A percentile compares a stretch with the other conserved stretches of the same genome.
These are phyloP conservation scores for Rhypophila decipiens DNA, from an alignment of 495 filamentous ascomycete species.

Conservation along the genomic window DNA sequence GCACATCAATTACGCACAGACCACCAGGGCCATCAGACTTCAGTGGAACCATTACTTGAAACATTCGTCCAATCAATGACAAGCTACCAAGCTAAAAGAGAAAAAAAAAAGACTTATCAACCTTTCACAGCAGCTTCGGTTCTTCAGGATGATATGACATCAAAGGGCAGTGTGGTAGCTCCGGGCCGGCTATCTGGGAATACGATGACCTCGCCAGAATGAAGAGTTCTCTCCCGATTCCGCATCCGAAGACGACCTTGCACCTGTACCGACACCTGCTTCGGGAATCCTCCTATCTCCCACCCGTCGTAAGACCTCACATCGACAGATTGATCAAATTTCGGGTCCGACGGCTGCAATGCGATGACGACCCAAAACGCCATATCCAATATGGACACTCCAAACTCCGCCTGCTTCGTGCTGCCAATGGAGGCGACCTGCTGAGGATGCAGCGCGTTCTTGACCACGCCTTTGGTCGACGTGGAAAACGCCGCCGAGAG, in stretches of 20 bases:
- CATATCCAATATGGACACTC: slow-evolving; percentile 26
- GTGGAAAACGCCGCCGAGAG: slow-evolving; percentile 59
- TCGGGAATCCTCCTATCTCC: slow-evolving; percentile 80
- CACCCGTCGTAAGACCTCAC: slow-evolving; percentile 55
- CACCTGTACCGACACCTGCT: slow-evolving; percentile 72
- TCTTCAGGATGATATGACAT: too few relatives aligned
- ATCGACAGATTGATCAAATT: slow-evolving; percentile 49
- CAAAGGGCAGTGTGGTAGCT: too few relatives aligned
- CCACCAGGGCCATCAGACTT: background rate
- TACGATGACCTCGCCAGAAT: slow-evolving; percentile 9
- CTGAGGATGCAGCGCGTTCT: slow-evolving; percentile 59
- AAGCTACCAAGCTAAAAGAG: too few relatives aligned
- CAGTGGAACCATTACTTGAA: background rate
- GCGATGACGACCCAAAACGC: background rate
- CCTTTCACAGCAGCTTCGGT: too few relatives aligned
- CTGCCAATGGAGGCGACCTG: slow-evolving; percentile 50
- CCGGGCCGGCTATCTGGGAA: background rate
- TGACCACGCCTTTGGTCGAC: slow-evolving; percentile 63
- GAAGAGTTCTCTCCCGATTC: slow-evolving; percentile 19
- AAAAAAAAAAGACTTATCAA: too few relatives aligned
- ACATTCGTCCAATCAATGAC: background rate
- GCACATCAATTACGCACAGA: slow-evolving; percentile 2
- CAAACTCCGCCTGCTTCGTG: slow-evolving; percentile 34
- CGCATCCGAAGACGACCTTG: slow-evolving; percentile 37
- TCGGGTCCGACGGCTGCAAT: slow-evolving; percentile 44